phyloP scores from a whole-genome alignment of 2,329 filamentous ascomycete genomes.

The Fusarium sacchari region DNA sequence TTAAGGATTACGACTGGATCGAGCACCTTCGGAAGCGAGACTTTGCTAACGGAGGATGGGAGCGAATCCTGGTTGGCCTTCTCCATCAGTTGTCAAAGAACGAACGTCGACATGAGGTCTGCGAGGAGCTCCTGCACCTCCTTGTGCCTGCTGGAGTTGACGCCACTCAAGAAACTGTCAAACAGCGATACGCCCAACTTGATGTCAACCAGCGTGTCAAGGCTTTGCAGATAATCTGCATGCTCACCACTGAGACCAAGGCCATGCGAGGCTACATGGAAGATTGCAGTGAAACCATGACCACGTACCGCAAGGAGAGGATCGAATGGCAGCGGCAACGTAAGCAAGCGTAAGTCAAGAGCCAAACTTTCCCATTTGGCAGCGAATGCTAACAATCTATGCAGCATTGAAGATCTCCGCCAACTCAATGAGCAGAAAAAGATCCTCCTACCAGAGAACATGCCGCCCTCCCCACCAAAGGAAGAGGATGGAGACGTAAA shows the following conservation, averaged over 20 bases:
- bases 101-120: conserved; percentile 73
- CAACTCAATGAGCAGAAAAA: conserved; percentile 78
- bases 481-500: conserved; percentile 68
- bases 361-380: not conserved
- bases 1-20: conserved; percentile 82
- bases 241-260: conserved; percentile 87
- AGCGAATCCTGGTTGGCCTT: conserved; percentile 87
- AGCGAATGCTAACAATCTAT: conserved; percentile 2
- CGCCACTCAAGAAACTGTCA: conserved; percentile 78
- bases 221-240: conserved; percentile 84
- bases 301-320: conserved; percentile 91
- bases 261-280: conserved; percentile 89
- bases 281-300: conserved; percentile 93
- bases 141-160: conserved; percentile 83
- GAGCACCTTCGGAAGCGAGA: conserved; percentile 84
- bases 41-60: conserved; percentile 90
- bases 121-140: conserved; percentile 81
- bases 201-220: conserved; percentile 85
- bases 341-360: conserved; percentile 66
- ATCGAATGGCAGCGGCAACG: conserved; percentile 89
- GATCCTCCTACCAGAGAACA: conserved; percentile 76
- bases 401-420: conserved; percentile 76
- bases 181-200: conserved; percentile 75
- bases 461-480: conserved; percentile 70
- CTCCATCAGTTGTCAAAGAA: conserved; percentile 85